Evolutionary conservation across 257 asterid species (phyloP).

Genomic region (Solanum clarkiae): DNA sequence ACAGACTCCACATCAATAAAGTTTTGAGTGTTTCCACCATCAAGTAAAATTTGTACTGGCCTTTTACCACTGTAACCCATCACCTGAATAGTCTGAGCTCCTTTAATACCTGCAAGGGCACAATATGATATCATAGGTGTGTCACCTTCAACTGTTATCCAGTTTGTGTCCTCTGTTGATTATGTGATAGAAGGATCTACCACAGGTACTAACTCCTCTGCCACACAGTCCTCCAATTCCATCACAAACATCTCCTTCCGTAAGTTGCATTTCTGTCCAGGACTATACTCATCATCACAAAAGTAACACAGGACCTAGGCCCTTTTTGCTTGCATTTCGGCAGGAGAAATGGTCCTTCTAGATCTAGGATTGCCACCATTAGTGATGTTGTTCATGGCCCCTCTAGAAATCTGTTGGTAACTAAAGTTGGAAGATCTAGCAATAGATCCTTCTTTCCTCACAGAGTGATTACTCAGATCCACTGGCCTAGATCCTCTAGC

Average conservation of each 20-base stretch:
- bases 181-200: neutral
- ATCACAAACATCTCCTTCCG: neutral
- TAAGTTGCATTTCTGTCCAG: neutral
- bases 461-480: neutral
- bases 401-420: neutral
- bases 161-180: neutral
- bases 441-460: neutral
- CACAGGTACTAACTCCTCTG: neutral
- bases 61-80: neutral
- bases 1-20: neutral
- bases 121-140: neutral
- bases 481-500: neutral
- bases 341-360: neutral
- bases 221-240: neutral
- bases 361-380: neutral
- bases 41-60: neutral
- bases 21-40: neutral
- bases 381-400: neutral
- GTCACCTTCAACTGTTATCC: neutral
- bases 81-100: neutral
- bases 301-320: neutral
- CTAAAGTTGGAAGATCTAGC: neutral
- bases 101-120: neutral
- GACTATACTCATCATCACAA: neutral
- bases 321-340: neutral